Evolutionary conservation across 441 rosid genomes (phyloP).

Genomic region (Adansonia grandidieri): DNA sequence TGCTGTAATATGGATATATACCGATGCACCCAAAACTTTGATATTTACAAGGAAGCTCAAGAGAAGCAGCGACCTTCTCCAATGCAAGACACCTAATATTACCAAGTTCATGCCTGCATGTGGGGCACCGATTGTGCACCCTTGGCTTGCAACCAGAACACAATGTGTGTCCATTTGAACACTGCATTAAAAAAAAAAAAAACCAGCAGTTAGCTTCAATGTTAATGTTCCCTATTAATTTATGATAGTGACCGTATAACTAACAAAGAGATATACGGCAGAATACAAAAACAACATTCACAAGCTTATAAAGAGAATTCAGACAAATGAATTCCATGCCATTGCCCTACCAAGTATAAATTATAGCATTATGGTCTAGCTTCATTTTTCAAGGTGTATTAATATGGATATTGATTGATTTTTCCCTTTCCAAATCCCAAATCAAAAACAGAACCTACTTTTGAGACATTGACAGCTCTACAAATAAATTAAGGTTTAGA

Average conservation of each 20-base stretch:
- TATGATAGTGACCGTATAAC: too few relatives aligned
- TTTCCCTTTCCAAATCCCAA: background rate
- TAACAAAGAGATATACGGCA: background rate
- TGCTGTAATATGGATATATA: constrained; percentile 75
- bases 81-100: constrained; percentile 79
- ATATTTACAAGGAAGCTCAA: constrained; percentile 77
- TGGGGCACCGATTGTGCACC: constrained; percentile 77
- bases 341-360: background rate
- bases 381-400: too few relatives aligned
- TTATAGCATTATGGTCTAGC: too few relatives aligned
- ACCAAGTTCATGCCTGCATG: constrained; percentile 79
- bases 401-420: too few relatives aligned
- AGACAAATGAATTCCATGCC: background rate
- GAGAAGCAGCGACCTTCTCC: constrained; percentile 79
- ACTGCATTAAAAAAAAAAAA: constrained; percentile 41
- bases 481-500: background rate
- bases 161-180: constrained; percentile 74
- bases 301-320: background rate
- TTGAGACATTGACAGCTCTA: background rate
- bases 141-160: constrained; percentile 78
- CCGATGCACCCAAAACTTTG: constrained; percentile 70
- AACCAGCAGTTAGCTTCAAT: background rate
- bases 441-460: background rate
- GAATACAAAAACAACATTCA: background rate
- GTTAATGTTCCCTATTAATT: background rate